Base-by-base conservation (phyloP, 352 stramenopile genomes). In the Globisporangium rhizosaccharum region DNA sequence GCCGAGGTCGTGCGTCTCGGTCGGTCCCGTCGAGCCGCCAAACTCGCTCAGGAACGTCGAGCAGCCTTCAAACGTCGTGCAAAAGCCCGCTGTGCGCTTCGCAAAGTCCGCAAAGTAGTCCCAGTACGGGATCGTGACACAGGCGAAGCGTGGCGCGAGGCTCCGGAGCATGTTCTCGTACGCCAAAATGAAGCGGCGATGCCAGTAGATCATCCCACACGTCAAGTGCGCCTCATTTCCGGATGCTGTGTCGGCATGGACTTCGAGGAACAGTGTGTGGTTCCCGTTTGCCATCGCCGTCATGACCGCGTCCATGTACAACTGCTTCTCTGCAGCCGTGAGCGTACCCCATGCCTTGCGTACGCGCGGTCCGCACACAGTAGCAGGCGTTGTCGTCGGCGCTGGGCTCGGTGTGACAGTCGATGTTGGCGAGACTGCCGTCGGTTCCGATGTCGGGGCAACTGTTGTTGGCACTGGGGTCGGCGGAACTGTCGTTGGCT, bases 121-220 rank as follows among this genome's bases (percentile, higher is more conserved):
- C 79, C 80, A 93, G 66, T 92, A 93, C 25, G 84, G 82, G 25
- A 90, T 70, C 28, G 79, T 91, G 26, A 93, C 39, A 47, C 79
- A 90, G 15, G 76, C 80, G 58, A 76, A 93, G 20, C 61, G 71
- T 0, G 78, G 57, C 14, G 63, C 77, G 0, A 91, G 68, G 56
- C 69, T 85, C 46, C 82, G 82, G 36, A 92, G 68, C 80, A 90
- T 90, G 46, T 76, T 79, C 56, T 92, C 82, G 65, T 88, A 89
- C 42, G 73, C 82, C 46, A 89, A 67, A 10, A 90, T 54, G 48
- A 79, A 88, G 23, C 77, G 75, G 10, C 80, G 82, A 59, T 92
- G 71, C 82, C 82, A 92, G 47, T 74, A 88, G 55, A 87, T 58
- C 59, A 88, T 78, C 11, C 66, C 76, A 41, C 76, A 85, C 0